Conservation (phyloP, 2,329 filamentous ascomycete species). For the Ceratocystis variospora region DNA sequence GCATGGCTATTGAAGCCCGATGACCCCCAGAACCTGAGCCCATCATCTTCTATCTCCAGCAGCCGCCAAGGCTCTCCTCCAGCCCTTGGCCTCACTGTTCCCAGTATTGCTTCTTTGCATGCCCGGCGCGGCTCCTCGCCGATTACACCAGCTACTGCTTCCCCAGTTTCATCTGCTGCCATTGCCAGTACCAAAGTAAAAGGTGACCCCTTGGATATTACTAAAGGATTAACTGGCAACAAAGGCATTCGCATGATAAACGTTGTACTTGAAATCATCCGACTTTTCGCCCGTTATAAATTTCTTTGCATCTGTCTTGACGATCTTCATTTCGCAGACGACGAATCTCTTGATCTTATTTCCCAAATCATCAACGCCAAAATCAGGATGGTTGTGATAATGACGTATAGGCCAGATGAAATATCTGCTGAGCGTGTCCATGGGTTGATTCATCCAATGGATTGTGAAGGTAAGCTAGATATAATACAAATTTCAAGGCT, state of each 20-base stretch:
- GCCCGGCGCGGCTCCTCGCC: slow-evolving; percentile 39
- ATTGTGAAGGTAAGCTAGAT: slow-evolving; percentile 35
- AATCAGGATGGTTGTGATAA: slow-evolving; percentile 67
- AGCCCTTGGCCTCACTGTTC: slow-evolving; percentile 17
- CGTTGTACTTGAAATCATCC: slow-evolving; percentile 72
- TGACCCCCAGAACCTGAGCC: slow-evolving; percentile 20
- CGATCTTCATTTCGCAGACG: slow-evolving; percentile 80
- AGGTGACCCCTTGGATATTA: slow-evolving; percentile 36
- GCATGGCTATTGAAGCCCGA: slow-evolving; percentile 52
- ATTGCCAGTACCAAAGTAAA: slow-evolving; percentile 31
- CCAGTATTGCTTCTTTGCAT: slow-evolving; percentile 24
- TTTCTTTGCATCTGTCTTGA: slow-evolving; percentile 82
- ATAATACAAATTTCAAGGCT: neutral
- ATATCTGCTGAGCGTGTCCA: slow-evolving; percentile 42
- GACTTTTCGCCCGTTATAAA: slow-evolving; percentile 68
- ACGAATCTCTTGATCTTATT: slow-evolving; percentile 73
- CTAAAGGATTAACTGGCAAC: slow-evolving; percentile 43
- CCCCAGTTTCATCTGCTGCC: slow-evolving; percentile 30
- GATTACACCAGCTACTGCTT: slow-evolving; percentile 33
- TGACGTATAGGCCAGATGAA: slow-evolving; percentile 61
- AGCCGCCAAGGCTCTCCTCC: slow-evolving; percentile 17
- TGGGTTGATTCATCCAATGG: slow-evolving; percentile 39
- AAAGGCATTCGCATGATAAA: slow-evolving; percentile 68
- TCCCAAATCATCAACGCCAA: slow-evolving; percentile 64
- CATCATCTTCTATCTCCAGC: slow-evolving; percentile 22